phyloP scores from a whole-genome alignment of 2,329 filamentous ascomycete genomes.

The Dactylellina drechsleri region DNA sequence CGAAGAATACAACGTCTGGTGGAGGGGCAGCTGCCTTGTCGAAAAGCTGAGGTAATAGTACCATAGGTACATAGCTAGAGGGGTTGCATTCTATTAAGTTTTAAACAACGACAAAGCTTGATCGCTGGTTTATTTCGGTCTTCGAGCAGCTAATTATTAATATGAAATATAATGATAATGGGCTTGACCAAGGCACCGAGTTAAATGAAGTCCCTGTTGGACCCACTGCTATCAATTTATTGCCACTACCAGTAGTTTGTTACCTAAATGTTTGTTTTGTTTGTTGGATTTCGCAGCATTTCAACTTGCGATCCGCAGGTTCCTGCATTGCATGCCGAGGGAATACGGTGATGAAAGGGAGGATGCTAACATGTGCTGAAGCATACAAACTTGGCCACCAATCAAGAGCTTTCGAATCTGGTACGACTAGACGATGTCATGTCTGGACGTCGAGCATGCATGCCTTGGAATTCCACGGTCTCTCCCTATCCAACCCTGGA shows the following conservation, averaged over 20 bases:
- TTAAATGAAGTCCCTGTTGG: not conserved
- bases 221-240: no score
- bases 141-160: conserved; percentile 29
- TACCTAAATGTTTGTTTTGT: not conserved
- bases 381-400: no score
- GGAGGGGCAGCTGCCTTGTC: conserved; percentile 42
- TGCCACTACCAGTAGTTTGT: not conserved
- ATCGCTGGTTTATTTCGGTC: not conserved
- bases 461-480: not conserved
- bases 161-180: not conserved
- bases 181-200: conserved; percentile 13
- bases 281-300: not conserved
- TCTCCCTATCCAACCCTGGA: conserved; percentile 10
- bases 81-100: no score
- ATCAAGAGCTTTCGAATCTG: no score
- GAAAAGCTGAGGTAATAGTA: conserved; percentile 10
- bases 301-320: not conserved
- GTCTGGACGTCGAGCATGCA: not conserved
- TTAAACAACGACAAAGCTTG: not conserved
- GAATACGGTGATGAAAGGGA: not conserved
- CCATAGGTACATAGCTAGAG: no score
- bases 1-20: no score
- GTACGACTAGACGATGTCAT: not conserved
- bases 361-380: no score
- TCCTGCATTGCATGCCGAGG: conserved; percentile 1